These are phyloP conservation scores for Ustilago trichophora DNA, from an alignment of 1,284 basidiomycete species.

Conservation along the genomic window DNA sequence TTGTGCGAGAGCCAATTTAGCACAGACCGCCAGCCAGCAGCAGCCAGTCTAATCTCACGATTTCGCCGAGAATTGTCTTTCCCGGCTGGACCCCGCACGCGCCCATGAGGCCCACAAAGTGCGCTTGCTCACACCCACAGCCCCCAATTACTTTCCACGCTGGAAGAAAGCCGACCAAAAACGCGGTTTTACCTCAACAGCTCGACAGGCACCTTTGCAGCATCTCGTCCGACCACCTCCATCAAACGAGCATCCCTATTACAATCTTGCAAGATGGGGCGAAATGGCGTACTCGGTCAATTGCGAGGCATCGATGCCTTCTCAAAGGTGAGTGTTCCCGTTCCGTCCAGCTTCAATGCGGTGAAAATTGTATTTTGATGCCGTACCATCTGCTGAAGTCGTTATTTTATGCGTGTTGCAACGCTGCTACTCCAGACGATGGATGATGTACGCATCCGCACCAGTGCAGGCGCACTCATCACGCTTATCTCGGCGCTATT, in stretches of 20 bases:
- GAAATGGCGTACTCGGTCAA: conserved; percentile 54
- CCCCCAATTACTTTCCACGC: conserved; percentile 17
- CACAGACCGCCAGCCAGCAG: no score
- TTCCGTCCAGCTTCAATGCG: no score
- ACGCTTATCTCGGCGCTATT: conserved; percentile 90
- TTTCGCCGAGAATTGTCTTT: no score
- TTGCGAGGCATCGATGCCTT: conserved; percentile 83
- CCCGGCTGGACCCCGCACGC: conserved; percentile 17
- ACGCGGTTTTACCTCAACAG: not conserved
- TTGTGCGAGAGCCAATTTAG: no score
- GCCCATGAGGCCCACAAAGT: conserved; percentile 3
- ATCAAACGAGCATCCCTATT: not conserved
- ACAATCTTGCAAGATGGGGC: conserved; percentile 36
- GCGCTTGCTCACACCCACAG: not conserved
- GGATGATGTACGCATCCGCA: conserved; percentile 65
- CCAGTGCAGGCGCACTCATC: conserved; percentile 69
- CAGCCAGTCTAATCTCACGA: no score
- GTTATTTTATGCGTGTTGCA: no score
- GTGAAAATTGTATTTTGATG: no score
- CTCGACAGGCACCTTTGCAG: not conserved
- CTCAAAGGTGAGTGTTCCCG: conserved; percentile 78
- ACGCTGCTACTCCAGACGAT: conserved; percentile 50
- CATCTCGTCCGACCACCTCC: not conserved
- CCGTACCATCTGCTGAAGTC: no score
- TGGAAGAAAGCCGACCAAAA: conserved; percentile 15